Evolutionary conservation across 495 filamentous ascomycete species (phyloP).

Genomic region (Penicillium verhagenii): DNA sequence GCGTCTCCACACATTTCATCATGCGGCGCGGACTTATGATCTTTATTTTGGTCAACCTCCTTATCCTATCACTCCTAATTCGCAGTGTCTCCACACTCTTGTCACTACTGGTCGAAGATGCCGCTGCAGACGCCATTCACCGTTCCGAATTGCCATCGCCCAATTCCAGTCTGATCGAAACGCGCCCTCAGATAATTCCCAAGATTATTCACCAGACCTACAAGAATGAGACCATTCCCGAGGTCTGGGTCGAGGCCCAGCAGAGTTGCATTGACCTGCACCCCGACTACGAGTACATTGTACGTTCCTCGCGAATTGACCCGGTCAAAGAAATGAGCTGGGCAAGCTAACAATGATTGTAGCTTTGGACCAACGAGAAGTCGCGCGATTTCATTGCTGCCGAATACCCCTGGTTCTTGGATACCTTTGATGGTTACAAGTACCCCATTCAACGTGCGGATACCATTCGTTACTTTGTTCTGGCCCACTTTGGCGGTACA

Average conservation of each 20-base stretch:
- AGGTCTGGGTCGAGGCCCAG: slow-evolving; percentile 70
- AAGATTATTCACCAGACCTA: slow-evolving; percentile 93
- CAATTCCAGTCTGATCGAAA: slow-evolving; percentile 58
- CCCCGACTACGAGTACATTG: slow-evolving; percentile 78
- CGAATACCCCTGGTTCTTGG: slow-evolving; percentile 85
- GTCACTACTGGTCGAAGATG: slow-evolving; percentile 66
- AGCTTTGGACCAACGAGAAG: slow-evolving; percentile 87
- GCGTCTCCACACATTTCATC: slow-evolving; percentile 20
- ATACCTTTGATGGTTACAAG: slow-evolving; percentile 76
- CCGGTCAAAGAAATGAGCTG: background rate
- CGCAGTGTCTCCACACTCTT: slow-evolving; percentile 64
- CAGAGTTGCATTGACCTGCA: slow-evolving; percentile 75
- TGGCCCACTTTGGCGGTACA: slow-evolving; percentile 78
- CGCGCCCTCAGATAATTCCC: slow-evolving; percentile 67
- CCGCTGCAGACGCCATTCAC: slow-evolving; percentile 61
- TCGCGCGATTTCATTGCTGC: slow-evolving; percentile 72
- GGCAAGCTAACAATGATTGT: slow-evolving; percentile 15
- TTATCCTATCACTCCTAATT: slow-evolving; percentile 58
- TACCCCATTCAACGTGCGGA: slow-evolving; percentile 86
- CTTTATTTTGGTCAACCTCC: slow-evolving; percentile 60
- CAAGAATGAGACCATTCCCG: slow-evolving; percentile 72
- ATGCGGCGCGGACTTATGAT: slow-evolving; percentile 65
- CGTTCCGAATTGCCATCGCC: slow-evolving; percentile 62
- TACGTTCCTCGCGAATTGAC: slow-evolving; percentile 31
- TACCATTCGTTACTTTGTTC: slow-evolving; percentile 84